Conservation (phyloP, 805 yeast genomes). For the Candida verbasci region DNA sequence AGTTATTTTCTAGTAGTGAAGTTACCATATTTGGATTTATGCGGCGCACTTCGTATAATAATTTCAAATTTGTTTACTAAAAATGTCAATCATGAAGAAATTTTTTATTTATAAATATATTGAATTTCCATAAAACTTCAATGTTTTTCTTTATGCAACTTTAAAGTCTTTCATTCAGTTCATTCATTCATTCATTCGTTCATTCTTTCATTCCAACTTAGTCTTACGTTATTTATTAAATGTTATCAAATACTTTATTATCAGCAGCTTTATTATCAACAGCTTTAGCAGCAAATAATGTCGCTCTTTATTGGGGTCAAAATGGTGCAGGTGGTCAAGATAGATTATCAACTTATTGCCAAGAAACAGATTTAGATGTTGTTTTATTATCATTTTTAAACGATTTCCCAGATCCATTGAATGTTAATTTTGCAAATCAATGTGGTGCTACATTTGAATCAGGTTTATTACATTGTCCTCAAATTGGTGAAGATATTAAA, state of each 20-base stretch:
- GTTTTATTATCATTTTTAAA: conserved; percentile 64
- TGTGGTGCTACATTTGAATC: conserved; percentile 23
- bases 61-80: no score
- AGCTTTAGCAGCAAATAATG: conserved; percentile 12
- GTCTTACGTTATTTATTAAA: conserved; percentile 5
- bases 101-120: no score
- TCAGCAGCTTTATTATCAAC: conserved; percentile 8
- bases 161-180: conserved; percentile 2
- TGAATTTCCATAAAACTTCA: no score
- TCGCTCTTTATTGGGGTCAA: conserved; percentile 21
- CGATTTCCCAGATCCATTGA: conserved; percentile 42
- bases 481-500: conserved; percentile 53
- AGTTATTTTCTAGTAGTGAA: no score
- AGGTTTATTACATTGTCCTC: conserved; percentile 35
- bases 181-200: no score
- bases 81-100: no score
- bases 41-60: no score
- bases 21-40: no score
- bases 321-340: conserved; percentile 21
- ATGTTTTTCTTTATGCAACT: no score
- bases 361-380: conserved; percentile 61
- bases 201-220: neutral
- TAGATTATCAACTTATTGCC: conserved; percentile 48
- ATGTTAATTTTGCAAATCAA: conserved; percentile 18
- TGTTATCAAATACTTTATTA: conserved; percentile 10